Evolutionary conservation across 257 asterid species (phyloP).

Genomic region (Hygrophila difformis): DNA sequence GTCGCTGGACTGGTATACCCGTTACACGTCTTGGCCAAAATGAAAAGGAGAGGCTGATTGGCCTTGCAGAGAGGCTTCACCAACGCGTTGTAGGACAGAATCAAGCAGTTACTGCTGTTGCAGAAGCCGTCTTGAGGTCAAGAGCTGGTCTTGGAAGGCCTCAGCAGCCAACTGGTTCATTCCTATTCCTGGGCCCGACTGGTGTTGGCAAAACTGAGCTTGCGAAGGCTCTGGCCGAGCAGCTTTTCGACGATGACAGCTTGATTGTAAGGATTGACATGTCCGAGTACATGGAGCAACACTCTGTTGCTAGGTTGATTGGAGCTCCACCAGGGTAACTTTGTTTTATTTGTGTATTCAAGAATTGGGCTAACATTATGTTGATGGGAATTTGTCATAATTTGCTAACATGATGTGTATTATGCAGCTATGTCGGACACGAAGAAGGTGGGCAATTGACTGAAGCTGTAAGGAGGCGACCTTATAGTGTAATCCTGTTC

Average conservation of each 20-base stretch:
- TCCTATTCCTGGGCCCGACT: conserved; percentile 88
- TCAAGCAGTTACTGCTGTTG: conserved; percentile 66
- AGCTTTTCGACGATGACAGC: conserved; percentile 74
- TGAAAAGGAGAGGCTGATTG: conserved; percentile 69
- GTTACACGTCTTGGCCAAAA: conserved; percentile 88
- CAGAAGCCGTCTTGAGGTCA: conserved; percentile 84
- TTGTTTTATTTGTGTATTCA: too few relatives aligned
- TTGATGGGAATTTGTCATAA: too few relatives aligned
- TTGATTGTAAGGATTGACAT: conserved; percentile 75
- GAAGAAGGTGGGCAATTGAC: conserved; percentile 97
- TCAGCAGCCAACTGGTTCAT: conserved; percentile 88
- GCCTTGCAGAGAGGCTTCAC: conserved; percentile 55
- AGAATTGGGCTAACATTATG: too few relatives aligned
- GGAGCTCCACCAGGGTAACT: conserved; percentile 98
- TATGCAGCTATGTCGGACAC: conserved; percentile 68
- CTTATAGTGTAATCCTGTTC: conserved; percentile 74
- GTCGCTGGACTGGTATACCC: conserved; percentile 87
- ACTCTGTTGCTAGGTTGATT: conserved; percentile 74
- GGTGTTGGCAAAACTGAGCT: conserved; percentile 97
- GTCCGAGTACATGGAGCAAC: conserved; percentile 99
- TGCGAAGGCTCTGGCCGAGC: conserved; percentile 89
- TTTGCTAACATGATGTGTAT: neutral
- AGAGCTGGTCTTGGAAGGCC: conserved; percentile 85
- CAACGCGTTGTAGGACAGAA: conserved; percentile 62
- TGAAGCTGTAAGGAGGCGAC: conserved; percentile 80